phyloP scores from a whole-genome alignment of 192 early-diverging fungal species.

The Martensiomyces pterosporus region DNA sequence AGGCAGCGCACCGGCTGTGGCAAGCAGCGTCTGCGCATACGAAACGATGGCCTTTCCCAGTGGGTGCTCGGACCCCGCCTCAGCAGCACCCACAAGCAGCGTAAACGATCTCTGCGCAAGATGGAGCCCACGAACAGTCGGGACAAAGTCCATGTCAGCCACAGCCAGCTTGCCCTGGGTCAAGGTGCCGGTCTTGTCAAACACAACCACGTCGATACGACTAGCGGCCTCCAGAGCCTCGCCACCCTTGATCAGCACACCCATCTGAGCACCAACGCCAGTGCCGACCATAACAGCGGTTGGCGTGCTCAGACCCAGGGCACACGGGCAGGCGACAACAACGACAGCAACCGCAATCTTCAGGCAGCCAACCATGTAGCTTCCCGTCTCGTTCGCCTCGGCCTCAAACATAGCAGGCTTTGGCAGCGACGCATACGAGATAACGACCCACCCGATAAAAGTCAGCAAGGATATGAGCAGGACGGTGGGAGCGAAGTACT shows the following conservation, averaged over 20 bases:
- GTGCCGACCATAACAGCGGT: conserved; percentile 99
- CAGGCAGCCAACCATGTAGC: conserved; percentile 76
- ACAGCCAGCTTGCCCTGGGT: conserved; percentile 74
- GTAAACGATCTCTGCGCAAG: conserved; percentile 54
- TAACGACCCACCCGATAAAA: conserved; percentile 71
- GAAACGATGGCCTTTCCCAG: conserved; percentile 73
- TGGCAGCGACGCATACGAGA: conserved; percentile 49
- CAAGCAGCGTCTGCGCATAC: conserved; percentile 52
- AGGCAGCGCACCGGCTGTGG: conserved; percentile 22
- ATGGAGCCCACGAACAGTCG: conserved; percentile 6
- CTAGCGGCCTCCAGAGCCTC: conserved; percentile 77
- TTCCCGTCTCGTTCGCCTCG: conserved; percentile 51
- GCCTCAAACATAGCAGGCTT: conserved; percentile 47
- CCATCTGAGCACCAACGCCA: conserved; percentile 90
- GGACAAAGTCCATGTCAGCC: conserved; percentile 42
- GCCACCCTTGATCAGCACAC: conserved; percentile 96
- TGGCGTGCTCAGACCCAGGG: conserved; percentile 91
- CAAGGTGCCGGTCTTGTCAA: conserved; percentile 98
- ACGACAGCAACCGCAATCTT: conserved; percentile 91
- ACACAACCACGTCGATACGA: conserved; percentile 79
- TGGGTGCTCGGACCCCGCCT: conserved; percentile 84
- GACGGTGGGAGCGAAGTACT: conserved; percentile 88
- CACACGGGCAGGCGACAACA: conserved; percentile 97
- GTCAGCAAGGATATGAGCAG: conserved; percentile 68
- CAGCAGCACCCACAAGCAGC: conserved; percentile 70